phyloP scores from a whole-genome alignment of 495 filamentous ascomycete species.

The Astrothelium subdiscretum region DNA sequence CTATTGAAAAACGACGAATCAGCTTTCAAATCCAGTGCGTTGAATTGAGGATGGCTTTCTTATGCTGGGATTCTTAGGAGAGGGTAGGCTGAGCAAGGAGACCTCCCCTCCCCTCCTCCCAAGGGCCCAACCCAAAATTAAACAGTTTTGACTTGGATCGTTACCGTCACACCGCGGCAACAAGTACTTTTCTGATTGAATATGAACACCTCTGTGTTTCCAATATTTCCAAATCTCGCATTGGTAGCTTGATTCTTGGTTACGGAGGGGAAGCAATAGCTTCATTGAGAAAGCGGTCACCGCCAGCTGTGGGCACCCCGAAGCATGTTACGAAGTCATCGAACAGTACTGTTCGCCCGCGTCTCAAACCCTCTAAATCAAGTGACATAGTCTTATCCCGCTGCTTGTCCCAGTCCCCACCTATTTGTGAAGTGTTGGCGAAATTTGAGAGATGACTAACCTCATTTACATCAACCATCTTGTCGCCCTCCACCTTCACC shows the following conservation, averaged over 20 bases:
- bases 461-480: conserved; percentile 27
- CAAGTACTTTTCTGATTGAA: too few species aligned
- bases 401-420: not conserved
- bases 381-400: not conserved
- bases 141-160: too few species aligned
- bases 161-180: too few species aligned
- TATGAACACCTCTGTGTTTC: too few species aligned
- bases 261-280: not conserved
- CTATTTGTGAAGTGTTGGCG: too few species aligned
- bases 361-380: not conserved
- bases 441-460: not conserved
- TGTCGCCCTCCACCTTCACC: conserved; percentile 29
- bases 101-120: too few species aligned
- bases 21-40: too few species aligned
- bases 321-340: not conserved
- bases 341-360: not conserved
- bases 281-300: not conserved
- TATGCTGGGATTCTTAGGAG: too few species aligned
- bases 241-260: not conserved
- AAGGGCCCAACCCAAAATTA: too few species aligned
- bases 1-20: not conserved
- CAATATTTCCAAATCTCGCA: too few species aligned
- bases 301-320: not conserved
- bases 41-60: too few species aligned
- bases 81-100: too few species aligned